phyloP scores from a whole-genome alignment of 306 rosid genomes.

The Elaeagnus macrophylla region DNA sequence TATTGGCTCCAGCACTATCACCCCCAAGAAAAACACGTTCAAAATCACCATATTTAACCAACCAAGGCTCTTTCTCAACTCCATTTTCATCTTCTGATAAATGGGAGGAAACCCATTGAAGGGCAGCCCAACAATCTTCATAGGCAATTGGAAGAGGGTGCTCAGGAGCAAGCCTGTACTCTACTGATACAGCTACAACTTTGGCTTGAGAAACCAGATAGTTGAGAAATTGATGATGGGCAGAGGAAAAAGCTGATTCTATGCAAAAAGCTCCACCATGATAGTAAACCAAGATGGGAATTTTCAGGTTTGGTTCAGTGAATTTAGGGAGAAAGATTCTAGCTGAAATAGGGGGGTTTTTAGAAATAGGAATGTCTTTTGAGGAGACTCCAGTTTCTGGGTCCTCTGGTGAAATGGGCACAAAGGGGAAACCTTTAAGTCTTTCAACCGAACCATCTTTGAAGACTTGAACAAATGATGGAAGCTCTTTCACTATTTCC shows the following conservation, averaged over 20 bases:
- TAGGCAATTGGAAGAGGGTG: slow-evolving; percentile 34
- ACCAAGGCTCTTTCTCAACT: slow-evolving; percentile 34
- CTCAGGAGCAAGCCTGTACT: slow-evolving; percentile 45
- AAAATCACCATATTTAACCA: slow-evolving; percentile 23
- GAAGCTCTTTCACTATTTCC: slow-evolving; percentile 33
- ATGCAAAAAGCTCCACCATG: slow-evolving; percentile 41
- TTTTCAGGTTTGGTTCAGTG: slow-evolving; percentile 1
- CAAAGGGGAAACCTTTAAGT: slow-evolving; percentile 20
- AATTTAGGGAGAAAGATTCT: slow-evolving; percentile 36
- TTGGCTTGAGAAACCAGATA: slow-evolving; percentile 29
- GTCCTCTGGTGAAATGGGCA: slow-evolving; percentile 30
- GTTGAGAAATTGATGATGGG: slow-evolving; percentile 39
- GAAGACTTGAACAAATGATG: slow-evolving; percentile 31
- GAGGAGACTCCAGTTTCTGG: slow-evolving; percentile 39
- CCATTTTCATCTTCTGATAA: background rate
- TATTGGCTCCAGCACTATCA: slow-evolving; percentile 40
- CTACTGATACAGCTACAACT: slow-evolving; percentile 40
- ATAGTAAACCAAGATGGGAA: slow-evolving; percentile 45
- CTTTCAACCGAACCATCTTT: slow-evolving; percentile 44
- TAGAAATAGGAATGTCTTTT: slow-evolving; percentile 34
- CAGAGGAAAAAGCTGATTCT: slow-evolving; percentile 41
- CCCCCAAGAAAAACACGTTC: slow-evolving; percentile 31
- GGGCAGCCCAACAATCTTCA: slow-evolving; percentile 36
- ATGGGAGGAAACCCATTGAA: slow-evolving; percentile 33
- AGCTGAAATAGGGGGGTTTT: slow-evolving; percentile 31